phyloP scores from a whole-genome alignment of 176 grass and related monocot genomes.

The Ensete ventricosum region DNA sequence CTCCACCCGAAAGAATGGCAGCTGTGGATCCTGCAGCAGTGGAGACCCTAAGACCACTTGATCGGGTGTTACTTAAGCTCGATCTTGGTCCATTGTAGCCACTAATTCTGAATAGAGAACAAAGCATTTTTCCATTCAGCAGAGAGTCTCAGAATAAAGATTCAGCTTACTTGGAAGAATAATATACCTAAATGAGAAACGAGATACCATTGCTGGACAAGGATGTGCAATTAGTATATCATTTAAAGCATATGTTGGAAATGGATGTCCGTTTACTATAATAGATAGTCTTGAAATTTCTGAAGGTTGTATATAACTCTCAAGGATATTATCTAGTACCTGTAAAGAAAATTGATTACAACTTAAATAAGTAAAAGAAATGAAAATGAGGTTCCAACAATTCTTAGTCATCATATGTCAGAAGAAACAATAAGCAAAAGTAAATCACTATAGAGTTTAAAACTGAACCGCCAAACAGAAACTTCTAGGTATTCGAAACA shows the following conservation, averaged over 20 bases:
- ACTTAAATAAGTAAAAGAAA: background rate
- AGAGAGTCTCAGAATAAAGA: background rate
- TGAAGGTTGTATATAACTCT: constrained; percentile 41
- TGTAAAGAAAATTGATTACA: constrained; percentile 16
- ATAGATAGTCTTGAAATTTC: constrained; percentile 70
- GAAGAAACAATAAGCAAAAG: background rate
- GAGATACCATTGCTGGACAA: constrained; percentile 82
- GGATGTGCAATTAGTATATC: constrained; percentile 86
- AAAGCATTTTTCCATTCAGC: background rate
- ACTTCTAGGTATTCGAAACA: background rate
- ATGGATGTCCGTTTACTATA: constrained; percentile 45
- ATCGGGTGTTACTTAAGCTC: constrained; percentile 60
- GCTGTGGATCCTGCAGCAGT: constrained; percentile 94
- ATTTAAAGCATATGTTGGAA: constrained; percentile 72
- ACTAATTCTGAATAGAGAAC: constrained; percentile 34
- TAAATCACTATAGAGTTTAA: background rate
- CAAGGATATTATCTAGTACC: constrained; percentile 70
- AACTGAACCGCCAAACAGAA: background rate
- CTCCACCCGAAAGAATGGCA: constrained; percentile 84
- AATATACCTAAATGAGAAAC: constrained; percentile 89
- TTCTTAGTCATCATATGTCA: background rate
- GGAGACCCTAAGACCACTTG: constrained; percentile 75
- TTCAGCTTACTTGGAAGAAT: background rate
- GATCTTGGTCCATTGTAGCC: constrained; percentile 32
- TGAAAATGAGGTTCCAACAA: background rate